Conservation (phyloP, 2,329 filamentous ascomycete species). For the Thyridium curvatum region DNA sequence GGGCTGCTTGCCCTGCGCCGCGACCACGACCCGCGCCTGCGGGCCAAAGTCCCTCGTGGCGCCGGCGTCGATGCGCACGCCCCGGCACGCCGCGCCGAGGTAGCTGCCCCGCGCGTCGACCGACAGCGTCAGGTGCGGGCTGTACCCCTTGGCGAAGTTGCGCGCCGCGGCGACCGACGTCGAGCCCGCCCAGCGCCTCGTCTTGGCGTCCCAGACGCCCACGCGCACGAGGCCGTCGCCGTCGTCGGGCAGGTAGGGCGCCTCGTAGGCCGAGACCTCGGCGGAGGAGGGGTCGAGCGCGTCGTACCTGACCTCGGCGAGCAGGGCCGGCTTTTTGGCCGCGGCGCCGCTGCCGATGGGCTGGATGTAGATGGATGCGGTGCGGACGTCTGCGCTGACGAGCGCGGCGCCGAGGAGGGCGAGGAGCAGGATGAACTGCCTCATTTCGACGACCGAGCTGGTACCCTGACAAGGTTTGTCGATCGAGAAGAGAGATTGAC, state of each 20-base stretch:
- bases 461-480: constrained; percentile 1
- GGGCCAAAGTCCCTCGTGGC: constrained; percentile 61
- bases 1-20: constrained; percentile 45
- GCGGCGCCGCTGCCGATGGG: constrained; percentile 33
- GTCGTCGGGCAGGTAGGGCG: constrained; percentile 42
- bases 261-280: constrained; percentile 47
- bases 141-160: constrained; percentile 57
- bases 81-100: constrained; percentile 45
- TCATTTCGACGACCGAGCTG: constrained; percentile 28
- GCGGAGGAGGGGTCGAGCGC: constrained; percentile 33
- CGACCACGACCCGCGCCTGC: constrained; percentile 44
- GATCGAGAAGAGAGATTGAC: too few species aligned
- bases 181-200: constrained; percentile 43
- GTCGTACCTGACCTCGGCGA: constrained; percentile 54
- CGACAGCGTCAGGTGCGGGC: constrained; percentile 48
- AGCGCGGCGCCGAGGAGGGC: constrained; percentile 35
- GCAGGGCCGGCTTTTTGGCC: constrained; percentile 23
- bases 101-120: constrained; percentile 38
- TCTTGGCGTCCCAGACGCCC: constrained; percentile 46
- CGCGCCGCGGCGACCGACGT: constrained; percentile 48
- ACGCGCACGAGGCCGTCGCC: constrained; percentile 44
- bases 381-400: constrained; percentile 32
- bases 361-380: constrained; percentile 48
- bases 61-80: constrained; percentile 56
- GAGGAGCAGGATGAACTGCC: constrained; percentile 29